Evolutionary conservation across 257 asterid species (phyloP).

Genomic region (Echites panduratus): DNA sequence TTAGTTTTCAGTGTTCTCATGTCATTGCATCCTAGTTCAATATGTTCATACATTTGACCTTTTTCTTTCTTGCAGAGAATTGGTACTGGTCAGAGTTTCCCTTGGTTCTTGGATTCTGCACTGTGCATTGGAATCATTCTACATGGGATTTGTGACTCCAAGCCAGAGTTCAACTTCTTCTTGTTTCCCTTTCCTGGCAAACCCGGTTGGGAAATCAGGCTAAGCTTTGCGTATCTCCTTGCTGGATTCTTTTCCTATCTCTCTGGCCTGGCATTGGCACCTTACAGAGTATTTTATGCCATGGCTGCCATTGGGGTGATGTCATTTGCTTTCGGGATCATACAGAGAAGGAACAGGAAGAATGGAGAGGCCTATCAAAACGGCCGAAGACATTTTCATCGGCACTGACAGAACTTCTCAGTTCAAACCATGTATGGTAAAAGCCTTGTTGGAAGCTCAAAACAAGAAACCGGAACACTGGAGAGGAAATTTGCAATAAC

Average conservation of each 20-base stretch:
- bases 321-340: constrained; percentile 66
- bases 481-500: not conserved
- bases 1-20: not conserved
- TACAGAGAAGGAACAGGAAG: constrained; percentile 48
- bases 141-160: constrained; percentile 70
- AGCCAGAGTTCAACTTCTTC: constrained; percentile 76
- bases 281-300: constrained; percentile 62
- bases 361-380: constrained; percentile 50
- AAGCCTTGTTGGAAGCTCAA: not conserved
- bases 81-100: constrained; percentile 57
- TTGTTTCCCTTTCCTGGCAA: constrained; percentile 55
- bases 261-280: constrained; percentile 68
- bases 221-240: constrained; percentile 66
- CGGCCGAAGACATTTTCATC: constrained; percentile 78
- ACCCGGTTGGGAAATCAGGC: constrained; percentile 55
- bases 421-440: not conserved
- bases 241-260: constrained; percentile 70
- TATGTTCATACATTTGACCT: not conserved
- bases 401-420: constrained; percentile 52
- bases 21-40: not conserved
- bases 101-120: constrained; percentile 69
- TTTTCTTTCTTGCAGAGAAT: constrained; percentile 53
- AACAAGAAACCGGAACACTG: not conserved
- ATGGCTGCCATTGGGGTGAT: constrained; percentile 67
- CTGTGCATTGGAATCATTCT: constrained; percentile 72